These are phyloP conservation scores for Candida lessepsii DNA, from an alignment of 805 yeast species.

Conservation along the genomic window DNA sequence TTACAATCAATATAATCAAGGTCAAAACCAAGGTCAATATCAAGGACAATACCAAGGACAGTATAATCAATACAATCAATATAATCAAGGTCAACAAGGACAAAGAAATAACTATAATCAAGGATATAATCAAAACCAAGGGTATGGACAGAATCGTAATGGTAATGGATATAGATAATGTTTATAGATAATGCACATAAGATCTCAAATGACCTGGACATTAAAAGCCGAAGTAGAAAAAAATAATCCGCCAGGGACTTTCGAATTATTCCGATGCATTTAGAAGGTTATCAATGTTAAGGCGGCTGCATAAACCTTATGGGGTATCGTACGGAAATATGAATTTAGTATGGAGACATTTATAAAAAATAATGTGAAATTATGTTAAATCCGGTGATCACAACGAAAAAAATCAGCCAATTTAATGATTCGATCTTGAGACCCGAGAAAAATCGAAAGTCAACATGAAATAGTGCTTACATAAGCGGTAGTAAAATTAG, in stretches of 20 bases:
- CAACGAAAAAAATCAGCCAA: constrained; percentile 7
- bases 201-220: no score
- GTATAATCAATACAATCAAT: constrained; percentile 15
- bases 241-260: no score
- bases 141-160: constrained; percentile 10
- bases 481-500: background rate
- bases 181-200: background rate
- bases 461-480: background rate
- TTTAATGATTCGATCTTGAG: constrained; percentile 6
- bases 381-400: background rate
- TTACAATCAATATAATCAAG: constrained; percentile 1
- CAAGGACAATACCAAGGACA: constrained; percentile 8
- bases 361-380: background rate
- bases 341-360: background rate
- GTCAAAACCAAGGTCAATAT: constrained; percentile 1
- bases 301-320: no score
- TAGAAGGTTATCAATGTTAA: no score
- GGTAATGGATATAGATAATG: constrained; percentile 15
- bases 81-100: constrained; percentile 12
- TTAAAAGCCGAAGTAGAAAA: background rate
- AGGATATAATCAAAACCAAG: constrained; percentile 10
- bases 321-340: constrained; percentile 1
- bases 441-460: background rate
- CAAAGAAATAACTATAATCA: constrained; percentile 14
- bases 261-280: constrained; percentile 3